A percentile compares a stretch with the other conserved stretches of the same genome.
Evolutionary conservation across 352 stramenopile species (phyloP).

Genomic region (Phytophthora pinifolia): DNA sequence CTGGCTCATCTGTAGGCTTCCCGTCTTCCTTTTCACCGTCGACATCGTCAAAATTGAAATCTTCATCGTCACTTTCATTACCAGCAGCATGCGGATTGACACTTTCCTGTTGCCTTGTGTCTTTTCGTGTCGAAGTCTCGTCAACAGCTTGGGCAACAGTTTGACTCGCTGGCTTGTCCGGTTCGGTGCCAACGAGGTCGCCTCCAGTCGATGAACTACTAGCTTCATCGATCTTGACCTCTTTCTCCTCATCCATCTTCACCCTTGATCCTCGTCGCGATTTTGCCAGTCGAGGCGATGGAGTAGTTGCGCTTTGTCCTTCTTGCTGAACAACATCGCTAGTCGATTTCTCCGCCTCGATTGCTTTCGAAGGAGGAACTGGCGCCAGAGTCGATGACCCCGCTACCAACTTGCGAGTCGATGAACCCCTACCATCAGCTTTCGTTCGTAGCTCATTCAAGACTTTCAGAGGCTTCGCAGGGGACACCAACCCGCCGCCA

Average conservation of each 20-base stretch:
- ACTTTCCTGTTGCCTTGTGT: not conserved
- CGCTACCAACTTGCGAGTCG: constrained; percentile 6
- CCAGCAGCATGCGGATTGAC: not conserved
- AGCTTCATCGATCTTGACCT: not conserved
- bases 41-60: constrained; percentile 27
- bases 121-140: not conserved
- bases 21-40: constrained; percentile 12
- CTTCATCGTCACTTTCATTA: constrained; percentile 17
- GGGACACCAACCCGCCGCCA: not conserved
- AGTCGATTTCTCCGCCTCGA: not conserved
- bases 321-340: not conserved
- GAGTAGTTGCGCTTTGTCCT: not conserved
- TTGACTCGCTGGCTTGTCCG: not conserved
- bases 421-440: not conserved
- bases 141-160: not conserved
- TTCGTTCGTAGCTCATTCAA: constrained; percentile 1
- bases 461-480: constrained; percentile 8
- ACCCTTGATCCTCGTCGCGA: not conserved
- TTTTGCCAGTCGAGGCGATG: not conserved
- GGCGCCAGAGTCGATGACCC: not conserved
- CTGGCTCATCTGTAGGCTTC: not conserved
- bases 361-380: not conserved
- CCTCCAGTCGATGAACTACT: not conserved
- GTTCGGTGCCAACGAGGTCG: not conserved
- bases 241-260: not conserved